A percentile compares a stretch with the other conserved stretches of the same genome.
phyloP scores from a whole-genome alignment of 805 yeast species.

The Cyberlindnera maritima region DNA sequence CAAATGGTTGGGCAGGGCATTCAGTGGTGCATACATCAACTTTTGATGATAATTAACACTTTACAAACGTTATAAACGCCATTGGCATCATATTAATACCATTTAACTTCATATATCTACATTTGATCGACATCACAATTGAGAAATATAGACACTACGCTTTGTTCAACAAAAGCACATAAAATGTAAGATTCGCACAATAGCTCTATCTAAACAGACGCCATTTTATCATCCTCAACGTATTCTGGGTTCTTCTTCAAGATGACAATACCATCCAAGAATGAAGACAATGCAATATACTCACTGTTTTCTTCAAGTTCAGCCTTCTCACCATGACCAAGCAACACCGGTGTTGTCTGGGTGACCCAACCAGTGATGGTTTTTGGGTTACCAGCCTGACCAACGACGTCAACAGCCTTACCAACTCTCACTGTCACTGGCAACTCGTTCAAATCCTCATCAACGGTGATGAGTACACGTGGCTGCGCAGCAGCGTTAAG shows the following conservation, averaged over 20 bases:
- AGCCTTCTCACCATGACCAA: constrained; percentile 94
- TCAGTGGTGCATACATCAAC: constrained; percentile 34
- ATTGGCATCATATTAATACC: too few species aligned
- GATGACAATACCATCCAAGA: constrained; percentile 91
- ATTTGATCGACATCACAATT: neutral
- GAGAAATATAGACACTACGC: neutral
- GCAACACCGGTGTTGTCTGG: constrained; percentile 92
- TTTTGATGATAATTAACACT: neutral
- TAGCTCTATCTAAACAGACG: neutral
- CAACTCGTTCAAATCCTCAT: constrained; percentile 73
- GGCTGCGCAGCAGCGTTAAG: constrained; percentile 89
- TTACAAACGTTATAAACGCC: too few species aligned
- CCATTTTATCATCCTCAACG: constrained; percentile 48
- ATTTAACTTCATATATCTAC: neutral
- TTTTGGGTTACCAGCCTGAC: constrained; percentile 99
- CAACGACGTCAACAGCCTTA: constrained; percentile 97
- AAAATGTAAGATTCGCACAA: neutral
- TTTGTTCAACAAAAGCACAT: neutral
- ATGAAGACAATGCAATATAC: constrained; percentile 74
- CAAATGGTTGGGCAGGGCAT: constrained; percentile 64
- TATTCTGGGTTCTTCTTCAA: constrained; percentile 87
- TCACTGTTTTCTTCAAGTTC: constrained; percentile 90
- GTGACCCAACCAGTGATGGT: constrained; percentile 99
- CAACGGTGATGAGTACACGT: constrained; percentile 88
- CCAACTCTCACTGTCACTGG: constrained; percentile 98